Evolutionary conservation across 768 basidiomycete species (phyloP).

Genomic region (Boletus pseudo-olivaceus): DNA sequence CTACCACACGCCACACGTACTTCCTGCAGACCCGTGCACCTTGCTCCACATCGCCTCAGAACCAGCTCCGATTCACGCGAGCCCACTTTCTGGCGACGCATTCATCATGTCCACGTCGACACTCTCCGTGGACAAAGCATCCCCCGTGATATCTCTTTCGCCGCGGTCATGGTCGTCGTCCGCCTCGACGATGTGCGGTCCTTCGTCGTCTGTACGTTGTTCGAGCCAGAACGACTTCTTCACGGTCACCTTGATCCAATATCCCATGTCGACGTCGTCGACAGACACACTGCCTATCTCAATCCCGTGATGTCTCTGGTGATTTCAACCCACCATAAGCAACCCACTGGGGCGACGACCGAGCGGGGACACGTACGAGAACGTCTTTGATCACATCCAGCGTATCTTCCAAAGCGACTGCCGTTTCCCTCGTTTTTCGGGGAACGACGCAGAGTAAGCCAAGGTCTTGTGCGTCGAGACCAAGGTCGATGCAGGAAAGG

Average conservation of each 20-base stretch:
- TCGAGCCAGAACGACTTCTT: not conserved
- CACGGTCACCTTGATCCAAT: slow-evolving; percentile 12
- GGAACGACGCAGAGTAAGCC: slow-evolving; percentile 6
- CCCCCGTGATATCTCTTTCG: not conserved
- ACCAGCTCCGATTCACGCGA: not conserved
- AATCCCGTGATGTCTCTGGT: slow-evolving; percentile 1
- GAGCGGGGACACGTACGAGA: slow-evolving; percentile 8
- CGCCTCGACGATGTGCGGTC: not conserved
- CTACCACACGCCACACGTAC: not conserved
- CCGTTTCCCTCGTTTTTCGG: slow-evolving; percentile 1
- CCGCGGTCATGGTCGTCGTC: not conserved
- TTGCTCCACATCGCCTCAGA: not conserved
- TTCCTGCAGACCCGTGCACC: not conserved
- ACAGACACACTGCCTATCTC: not conserved
- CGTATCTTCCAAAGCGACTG: not conserved
- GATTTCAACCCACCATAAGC: not conserved
- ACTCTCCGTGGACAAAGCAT: not conserved
- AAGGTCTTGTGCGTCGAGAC: slow-evolving; percentile 7
- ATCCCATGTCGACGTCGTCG: slow-evolving; percentile 18
- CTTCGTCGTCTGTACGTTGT: not conserved
- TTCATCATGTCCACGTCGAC: not conserved
- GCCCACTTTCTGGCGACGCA: not conserved
- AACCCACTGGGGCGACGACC: not conserved
- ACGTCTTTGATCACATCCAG: not conserved
- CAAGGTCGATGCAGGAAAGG: slow-evolving; percentile 6